Conservation (phyloP, 225 moss, liverwort and hornwort species). For the Lunularia cruciata region DNA sequence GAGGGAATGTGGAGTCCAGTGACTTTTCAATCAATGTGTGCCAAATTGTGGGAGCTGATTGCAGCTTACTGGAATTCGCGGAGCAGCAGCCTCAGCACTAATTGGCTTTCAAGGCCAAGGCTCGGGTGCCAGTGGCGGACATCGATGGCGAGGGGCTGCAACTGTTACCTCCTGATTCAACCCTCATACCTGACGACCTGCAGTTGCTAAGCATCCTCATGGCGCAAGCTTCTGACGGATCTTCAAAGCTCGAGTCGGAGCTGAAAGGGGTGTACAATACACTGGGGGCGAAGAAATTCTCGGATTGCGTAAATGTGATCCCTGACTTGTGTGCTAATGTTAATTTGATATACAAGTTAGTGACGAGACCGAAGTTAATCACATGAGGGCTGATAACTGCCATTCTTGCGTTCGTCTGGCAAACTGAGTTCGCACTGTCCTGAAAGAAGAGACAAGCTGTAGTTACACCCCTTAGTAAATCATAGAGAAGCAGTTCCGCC, state of each 20-base stretch:
- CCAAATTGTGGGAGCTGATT: slow-evolving; percentile 6
- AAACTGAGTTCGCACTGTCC: background rate
- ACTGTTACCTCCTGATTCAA: background rate
- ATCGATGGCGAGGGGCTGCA: background rate
- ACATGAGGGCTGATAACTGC: slow-evolving; percentile 11
- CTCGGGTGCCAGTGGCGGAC: background rate
- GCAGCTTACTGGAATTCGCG: slow-evolving; percentile 10
- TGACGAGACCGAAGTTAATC: background rate
- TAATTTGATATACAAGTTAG: background rate
- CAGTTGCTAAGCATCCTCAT: slow-evolving; percentile 3
- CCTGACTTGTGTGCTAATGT: background rate
- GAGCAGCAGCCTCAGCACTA: background rate
- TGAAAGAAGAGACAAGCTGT: background rate
- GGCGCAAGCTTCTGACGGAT: background rate
- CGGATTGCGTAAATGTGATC: background rate
- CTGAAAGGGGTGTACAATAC: slow-evolving; percentile 12
- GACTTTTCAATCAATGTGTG: background rate
- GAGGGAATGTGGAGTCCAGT: background rate
- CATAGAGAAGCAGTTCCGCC: background rate
- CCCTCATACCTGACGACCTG: slow-evolving; percentile 23
- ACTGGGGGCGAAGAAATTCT: slow-evolving; percentile 6
- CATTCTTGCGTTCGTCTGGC: slow-evolving; percentile 12
- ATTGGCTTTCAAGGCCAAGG: slow-evolving; percentile 1
- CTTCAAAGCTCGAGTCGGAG: slow-evolving; percentile 2
- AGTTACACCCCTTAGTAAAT: background rate